Percentiles rank a stretch among this genome's conserved stretches.
Conservation (phyloP, 139 green algal species). For the Haematococcus sp. region DNA sequence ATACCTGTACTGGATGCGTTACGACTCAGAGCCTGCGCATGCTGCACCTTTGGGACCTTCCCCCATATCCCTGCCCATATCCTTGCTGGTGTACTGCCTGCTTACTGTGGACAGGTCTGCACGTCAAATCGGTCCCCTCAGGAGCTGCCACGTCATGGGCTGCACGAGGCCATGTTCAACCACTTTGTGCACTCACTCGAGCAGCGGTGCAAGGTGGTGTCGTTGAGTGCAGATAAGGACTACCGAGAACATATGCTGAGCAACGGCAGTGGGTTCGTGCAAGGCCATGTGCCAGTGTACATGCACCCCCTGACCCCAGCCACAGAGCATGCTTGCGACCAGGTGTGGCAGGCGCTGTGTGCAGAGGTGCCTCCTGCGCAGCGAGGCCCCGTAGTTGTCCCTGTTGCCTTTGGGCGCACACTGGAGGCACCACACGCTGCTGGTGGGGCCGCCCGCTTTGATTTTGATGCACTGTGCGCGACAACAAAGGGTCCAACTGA, state of each 20-base stretch:
- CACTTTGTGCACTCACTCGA: constrained; percentile 46
- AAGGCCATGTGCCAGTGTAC: not conserved
- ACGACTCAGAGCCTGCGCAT: too few species aligned
- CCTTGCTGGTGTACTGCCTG: too few species aligned
- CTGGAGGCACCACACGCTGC: constrained; percentile 44
- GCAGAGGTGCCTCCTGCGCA: not conserved
- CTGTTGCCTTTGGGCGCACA: constrained; percentile 73
- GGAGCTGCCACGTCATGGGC: constrained; percentile 45
- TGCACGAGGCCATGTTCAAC: constrained; percentile 58
- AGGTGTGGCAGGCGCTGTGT: constrained; percentile 6
- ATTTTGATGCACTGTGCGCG: constrained; percentile 66
- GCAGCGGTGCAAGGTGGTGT: constrained; percentile 32
- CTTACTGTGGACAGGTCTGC: constrained; percentile 16
- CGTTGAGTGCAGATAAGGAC: constrained; percentile 36
- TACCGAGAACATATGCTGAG: constrained; percentile 38
- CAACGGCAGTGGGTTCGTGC: not conserved
- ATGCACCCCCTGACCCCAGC: constrained; percentile 1
- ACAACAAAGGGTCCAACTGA: constrained; percentile 64
- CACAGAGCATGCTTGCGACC: constrained; percentile 13
- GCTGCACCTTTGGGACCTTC: too few species aligned
- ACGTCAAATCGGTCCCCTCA: constrained; percentile 40
- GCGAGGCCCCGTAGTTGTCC: constrained; percentile 3
- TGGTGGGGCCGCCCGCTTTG: constrained; percentile 47
- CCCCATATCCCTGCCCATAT: too few species aligned
- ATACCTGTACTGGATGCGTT: too few species aligned